Evolutionary conservation across 2,329 filamentous ascomycete genomes (phyloP), one percentile per base, ranked within the genome.

Genomic region (Clarireedia monteithiana): DNA sequence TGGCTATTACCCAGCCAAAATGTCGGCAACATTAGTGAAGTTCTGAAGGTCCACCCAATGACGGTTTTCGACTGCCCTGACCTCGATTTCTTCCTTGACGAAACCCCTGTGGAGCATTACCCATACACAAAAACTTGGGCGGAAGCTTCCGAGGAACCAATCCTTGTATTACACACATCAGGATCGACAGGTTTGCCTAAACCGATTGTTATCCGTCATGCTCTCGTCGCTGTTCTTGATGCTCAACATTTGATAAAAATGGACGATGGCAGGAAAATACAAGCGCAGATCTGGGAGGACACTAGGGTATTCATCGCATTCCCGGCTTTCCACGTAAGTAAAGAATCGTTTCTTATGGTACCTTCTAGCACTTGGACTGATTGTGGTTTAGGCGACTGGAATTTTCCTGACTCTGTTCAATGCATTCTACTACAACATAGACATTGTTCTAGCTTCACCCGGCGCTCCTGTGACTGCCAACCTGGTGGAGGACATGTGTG

Each of bases 41-140:
- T 51, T 6, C 27, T 55, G 5, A 38, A 44, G 15, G 26, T 38
- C 6, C 47, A 12, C 20, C 47, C 53, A 2, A 55, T 55, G 53
- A 44, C 17, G 15, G 23, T 50, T 26, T 6, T 50, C 7, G 53
- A 55, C 23, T 50, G 46, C 24, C 53, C 53, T 36, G 53, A 51
- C n/a, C 38, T 55, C 27, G 17, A 50, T 2, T 50, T 50, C 26
- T 50, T 55, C 17, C 15, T 55, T 27, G 53, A 55, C 5, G 47
- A 50, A 36, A 51, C 39, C 7, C 53, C 47, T 6, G 53, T 45
- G 50, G 26, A 48, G n/a, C 54, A 52, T 20, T 56, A 56, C 39
- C 27, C 54, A n/a, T 55, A 60, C 26, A 49, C 47, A 9, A 48
- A 58, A 6, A 59, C 53, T 2, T 73, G 67, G 23, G 64, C 67